These are phyloP conservation scores for Ceratocystis cacaofunesta DNA, from an alignment of 2,329 filamentous ascomycete genomes.

Conservation along the genomic window DNA sequence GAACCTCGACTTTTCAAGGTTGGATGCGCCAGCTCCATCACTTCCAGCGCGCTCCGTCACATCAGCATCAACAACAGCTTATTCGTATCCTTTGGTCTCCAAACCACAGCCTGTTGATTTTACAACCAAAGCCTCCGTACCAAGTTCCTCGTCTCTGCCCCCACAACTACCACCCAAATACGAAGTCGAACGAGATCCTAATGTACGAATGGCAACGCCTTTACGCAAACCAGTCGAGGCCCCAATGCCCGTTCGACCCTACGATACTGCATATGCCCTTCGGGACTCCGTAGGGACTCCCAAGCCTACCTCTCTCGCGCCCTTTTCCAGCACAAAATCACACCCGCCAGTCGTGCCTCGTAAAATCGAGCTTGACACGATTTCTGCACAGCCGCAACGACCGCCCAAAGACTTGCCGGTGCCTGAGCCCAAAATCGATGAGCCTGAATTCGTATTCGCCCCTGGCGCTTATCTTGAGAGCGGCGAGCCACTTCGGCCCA, in stretches of 20 bases:
- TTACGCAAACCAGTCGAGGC: slow-evolving; percentile 1
- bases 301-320: background rate
- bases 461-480: slow-evolving; percentile 82
- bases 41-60: slow-evolving; percentile 10
- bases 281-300: background rate
- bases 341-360: background rate
- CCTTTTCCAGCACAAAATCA: background rate
- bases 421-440: slow-evolving; percentile 22
- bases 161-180: slow-evolving; percentile 23
- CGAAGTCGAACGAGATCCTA: background rate
- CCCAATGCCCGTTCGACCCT: background rate
- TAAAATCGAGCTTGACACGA: slow-evolving; percentile 11
- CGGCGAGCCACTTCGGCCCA: slow-evolving; percentile 67
- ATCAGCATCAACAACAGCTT: slow-evolving; percentile 5
- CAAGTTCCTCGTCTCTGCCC: slow-evolving; percentile 19
- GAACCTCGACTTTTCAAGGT: slow-evolving; percentile 26
- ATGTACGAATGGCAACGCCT: slow-evolving; percentile 2
- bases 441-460: slow-evolving; percentile 59
- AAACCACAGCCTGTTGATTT: slow-evolving; percentile 37
- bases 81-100: slow-evolving; percentile 40
- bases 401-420: slow-evolving; percentile 11
- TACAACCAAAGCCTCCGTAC: slow-evolving; percentile 21
- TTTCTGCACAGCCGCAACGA: slow-evolving; percentile 1
- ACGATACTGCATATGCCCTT: background rate
- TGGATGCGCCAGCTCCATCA: slow-evolving; percentile 21